Evolutionary conservation across 768 basidiomycete genomes (phyloP), one percentile per base, ranked within the genome.

Genomic region (Boletus subcaerulescens): DNA sequence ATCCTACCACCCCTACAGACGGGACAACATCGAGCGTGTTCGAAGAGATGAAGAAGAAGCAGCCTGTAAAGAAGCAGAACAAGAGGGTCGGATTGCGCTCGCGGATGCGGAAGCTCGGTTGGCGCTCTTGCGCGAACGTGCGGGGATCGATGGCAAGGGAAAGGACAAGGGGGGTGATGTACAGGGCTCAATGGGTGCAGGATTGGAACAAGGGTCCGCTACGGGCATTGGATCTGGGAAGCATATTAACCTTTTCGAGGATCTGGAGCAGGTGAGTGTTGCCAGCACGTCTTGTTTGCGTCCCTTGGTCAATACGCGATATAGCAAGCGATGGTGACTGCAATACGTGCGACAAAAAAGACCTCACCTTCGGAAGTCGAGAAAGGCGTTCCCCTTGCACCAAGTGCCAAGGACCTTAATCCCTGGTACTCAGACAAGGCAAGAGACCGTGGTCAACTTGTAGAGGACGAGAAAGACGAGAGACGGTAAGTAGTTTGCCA

Each of bases 211-310:
- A 6, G 50, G 10, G 1, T 0, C 4, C 5, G 61, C 55, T 17
- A 40, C 54, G 14, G 56, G 50, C 3, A 55, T 47, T 12, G 58
- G 48, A 17, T 76, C 80, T 1, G 75, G 75, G 35, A 86, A 86
- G 1, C 91, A 93, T 62, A 90, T 93, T 70, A 93, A 92, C 65
- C 72, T 93, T 48, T 93, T 92, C 59, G 85, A 88, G 60, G 89
- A 91, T 62, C 60, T 92, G n/a, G 91, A 92, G 63, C 77, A 83
- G 59, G 89, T 86, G 50, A 17, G 77, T 58, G 22, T 46, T 33
- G 17, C 10, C 22, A 35, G 18, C 14, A 31, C 42, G 22, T 24
- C 46, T 9, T 26, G 20, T 42, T 36, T 31, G n/a, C 5, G 4
- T 33, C 13, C 8, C 10, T 52, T 52, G 42, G 44, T 53, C 2